phyloP scores from a whole-genome alignment of 345 rosid genomes.

The Murraya paniculata region DNA sequence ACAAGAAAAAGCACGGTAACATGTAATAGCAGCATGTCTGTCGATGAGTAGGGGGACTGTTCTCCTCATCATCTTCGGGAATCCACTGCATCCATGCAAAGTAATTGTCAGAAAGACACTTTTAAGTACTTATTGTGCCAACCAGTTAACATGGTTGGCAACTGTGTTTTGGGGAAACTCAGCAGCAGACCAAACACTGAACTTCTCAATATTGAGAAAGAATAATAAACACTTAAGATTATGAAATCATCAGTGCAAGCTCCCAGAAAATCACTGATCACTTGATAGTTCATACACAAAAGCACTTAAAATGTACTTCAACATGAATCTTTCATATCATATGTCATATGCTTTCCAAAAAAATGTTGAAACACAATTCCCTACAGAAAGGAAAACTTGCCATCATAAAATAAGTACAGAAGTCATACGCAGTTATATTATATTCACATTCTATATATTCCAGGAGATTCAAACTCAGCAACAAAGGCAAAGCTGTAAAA shows the following conservation, averaged over 20 bases:
- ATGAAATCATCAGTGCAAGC: neutral
- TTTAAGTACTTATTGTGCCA: neutral
- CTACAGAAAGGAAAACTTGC: neutral
- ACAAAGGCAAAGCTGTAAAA: neutral
- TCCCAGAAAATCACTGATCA: neutral
- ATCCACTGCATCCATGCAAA: conserved; percentile 41
- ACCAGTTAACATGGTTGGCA: conserved; percentile 4
- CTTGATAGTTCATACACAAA: neutral
- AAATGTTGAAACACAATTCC: neutral
- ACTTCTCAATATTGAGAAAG: neutral
- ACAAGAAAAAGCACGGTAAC: conserved; percentile 59
- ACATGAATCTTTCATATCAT: neutral
- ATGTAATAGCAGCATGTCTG: conserved; percentile 40
- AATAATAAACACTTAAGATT: neutral
- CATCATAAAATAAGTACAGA: neutral
- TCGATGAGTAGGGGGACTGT: conserved; percentile 16
- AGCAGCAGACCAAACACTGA: neutral
- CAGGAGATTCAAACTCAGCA: neutral
- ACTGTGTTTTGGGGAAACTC: neutral
- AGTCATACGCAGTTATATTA: neutral
- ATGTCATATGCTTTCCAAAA: neutral
- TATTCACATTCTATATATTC: neutral
- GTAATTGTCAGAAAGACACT: neutral
- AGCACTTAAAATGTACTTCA: neutral
- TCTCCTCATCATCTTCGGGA: conserved; percentile 43